These are phyloP conservation scores for Paramyrothecium sp. DNA, from an alignment of 2,329 filamentous ascomycete genomes.

Conservation along the genomic window DNA sequence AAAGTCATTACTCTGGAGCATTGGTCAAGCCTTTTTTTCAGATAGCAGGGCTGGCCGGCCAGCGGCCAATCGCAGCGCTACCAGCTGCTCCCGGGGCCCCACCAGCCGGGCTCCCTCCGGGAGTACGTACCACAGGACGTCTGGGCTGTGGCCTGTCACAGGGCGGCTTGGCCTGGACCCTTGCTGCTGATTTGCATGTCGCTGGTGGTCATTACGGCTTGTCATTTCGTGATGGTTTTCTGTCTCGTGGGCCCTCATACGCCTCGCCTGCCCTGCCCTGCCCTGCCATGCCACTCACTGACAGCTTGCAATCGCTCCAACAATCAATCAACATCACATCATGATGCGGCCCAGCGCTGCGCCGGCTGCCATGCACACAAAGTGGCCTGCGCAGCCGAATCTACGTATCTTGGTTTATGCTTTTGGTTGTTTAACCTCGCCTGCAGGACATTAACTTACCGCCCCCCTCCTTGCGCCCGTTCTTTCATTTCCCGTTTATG, in stretches of 20 bases:
- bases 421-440: too few relatives aligned
- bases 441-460: too few relatives aligned
- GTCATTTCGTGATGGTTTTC: background rate
- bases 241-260: background rate
- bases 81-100: background rate
- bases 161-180: background rate
- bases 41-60: background rate
- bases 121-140: background rate
- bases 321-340: too few relatives aligned
- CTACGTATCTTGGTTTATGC: too few relatives aligned
- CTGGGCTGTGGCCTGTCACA: too few relatives aligned
- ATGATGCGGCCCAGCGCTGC: too few relatives aligned
- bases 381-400: too few relatives aligned
- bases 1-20: background rate
- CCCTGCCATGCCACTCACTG: too few relatives aligned
- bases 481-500: too few relatives aligned
- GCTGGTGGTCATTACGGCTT: background rate
- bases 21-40: background rate
- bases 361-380: too few relatives aligned
- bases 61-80: background rate
- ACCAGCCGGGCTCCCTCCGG: background rate
- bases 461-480: too few relatives aligned
- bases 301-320: too few relatives aligned
- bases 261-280: background rate
- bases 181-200: background rate